Conservation (phyloP, 2,329 filamentous ascomycete species). For the Diaporthe eres region DNA sequence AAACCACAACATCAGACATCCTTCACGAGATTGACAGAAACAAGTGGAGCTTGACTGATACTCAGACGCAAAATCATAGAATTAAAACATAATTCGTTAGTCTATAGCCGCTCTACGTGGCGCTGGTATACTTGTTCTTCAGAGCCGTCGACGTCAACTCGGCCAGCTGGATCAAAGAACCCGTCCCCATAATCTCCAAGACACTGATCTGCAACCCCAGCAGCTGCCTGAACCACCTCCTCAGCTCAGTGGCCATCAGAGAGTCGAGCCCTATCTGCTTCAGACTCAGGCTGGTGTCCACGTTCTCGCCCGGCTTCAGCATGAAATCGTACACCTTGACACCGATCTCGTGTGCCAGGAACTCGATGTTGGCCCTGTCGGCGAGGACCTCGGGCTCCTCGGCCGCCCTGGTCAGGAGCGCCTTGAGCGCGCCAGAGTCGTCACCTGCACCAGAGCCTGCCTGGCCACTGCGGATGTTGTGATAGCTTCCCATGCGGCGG, state of each 20-base stretch:
- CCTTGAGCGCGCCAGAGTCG: not conserved
- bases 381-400: not conserved
- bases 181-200: not conserved
- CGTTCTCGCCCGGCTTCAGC: not conserved
- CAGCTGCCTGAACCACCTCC: slow-evolving; percentile 9
- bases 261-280: slow-evolving; percentile 1
- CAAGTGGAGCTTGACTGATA: no score
- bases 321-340: slow-evolving; percentile 15
- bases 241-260: slow-evolving; percentile 10
- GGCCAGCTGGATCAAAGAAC: not conserved
- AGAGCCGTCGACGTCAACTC: slow-evolving; percentile 5
- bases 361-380: not conserved
- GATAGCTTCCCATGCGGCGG: not conserved
- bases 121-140: not conserved
- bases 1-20: no score
- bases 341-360: slow-evolving; percentile 2
- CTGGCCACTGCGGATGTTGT: not conserved
- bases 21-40: no score
- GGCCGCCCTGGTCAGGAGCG: not conserved
- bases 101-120: not conserved
- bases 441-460: not conserved
- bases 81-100: not conserved
- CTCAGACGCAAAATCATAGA: no score
- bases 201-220: not conserved
- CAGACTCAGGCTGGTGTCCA: not conserved